These are phyloP conservation scores for Aspergillus campestris DNA, from an alignment of 495 filamentous ascomycete species.

Conservation along the genomic window DNA sequence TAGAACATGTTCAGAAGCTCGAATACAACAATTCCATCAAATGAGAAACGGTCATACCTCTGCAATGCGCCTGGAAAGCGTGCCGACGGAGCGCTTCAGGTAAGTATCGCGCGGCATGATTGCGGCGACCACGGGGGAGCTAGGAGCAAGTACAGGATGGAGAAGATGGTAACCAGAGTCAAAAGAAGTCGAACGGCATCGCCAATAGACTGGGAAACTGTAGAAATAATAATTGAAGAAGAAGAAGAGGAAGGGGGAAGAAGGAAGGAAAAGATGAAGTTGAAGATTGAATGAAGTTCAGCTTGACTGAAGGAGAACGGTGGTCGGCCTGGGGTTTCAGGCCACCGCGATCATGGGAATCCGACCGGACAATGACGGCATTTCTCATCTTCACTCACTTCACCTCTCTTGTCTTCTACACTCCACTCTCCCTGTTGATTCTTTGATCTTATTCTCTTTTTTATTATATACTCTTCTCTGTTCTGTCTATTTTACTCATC, in stretches of 20 bases:
- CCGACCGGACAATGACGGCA: no score
- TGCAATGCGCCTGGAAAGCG: conserved; percentile 52
- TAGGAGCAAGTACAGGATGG: conserved; percentile 1
- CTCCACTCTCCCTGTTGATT: no score
- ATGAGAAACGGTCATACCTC: conserved; percentile 38
- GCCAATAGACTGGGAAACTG: neutral
- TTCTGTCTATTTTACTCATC: no score
- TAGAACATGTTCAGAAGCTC: neutral
- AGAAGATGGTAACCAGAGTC: neutral
- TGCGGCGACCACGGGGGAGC: conserved; percentile 10
- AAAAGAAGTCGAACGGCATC: conserved; percentile 11
- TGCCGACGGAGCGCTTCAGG: conserved; percentile 54
- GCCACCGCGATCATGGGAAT: no score
- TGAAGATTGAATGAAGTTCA: neutral
- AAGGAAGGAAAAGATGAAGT: conserved; percentile 8
- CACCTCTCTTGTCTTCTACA: no score
- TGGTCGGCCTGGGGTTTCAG: no score
- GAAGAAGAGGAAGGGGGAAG: conserved; percentile 6
- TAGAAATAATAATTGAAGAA: neutral
- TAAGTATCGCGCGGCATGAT: conserved; percentile 48
- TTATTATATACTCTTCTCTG: no score
- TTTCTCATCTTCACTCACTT: no score
- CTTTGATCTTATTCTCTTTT: no score
- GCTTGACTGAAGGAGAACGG: neutral
- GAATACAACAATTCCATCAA: neutral